Percentiles rank a stretch among this genome's conserved stretches.
phyloP scores from a whole-genome alignment of 2,329 filamentous ascomycete genomes.

The Seiridium unicorne region DNA sequence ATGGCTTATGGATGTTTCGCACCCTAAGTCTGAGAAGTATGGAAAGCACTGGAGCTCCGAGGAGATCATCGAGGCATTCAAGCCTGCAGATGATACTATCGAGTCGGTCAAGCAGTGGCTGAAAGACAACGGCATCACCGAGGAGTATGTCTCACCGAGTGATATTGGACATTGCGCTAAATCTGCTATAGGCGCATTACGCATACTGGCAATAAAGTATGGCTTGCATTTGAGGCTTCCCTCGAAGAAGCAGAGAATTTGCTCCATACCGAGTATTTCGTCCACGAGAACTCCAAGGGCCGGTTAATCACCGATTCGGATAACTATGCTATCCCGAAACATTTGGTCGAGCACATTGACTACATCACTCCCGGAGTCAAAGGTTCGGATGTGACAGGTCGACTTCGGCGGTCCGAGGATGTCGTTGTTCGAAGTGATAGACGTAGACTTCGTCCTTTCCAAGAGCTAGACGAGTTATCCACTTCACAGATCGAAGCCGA shows the following conservation, averaged over 20 bases:
- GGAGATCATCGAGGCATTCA: constrained; percentile 1
- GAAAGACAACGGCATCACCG: not conserved
- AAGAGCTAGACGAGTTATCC: not conserved
- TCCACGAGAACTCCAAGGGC: constrained; percentile 2
- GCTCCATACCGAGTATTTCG: constrained; percentile 25
- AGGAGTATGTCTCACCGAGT: not conserved
- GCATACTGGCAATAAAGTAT: constrained; percentile 1
- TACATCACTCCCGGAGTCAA: constrained; percentile 21
- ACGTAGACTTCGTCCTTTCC: not conserved
- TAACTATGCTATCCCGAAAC: constrained; percentile 19
- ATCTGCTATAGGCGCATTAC: not conserved
- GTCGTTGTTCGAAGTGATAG: not conserved
- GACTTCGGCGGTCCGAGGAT: not conserved
- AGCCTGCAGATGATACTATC: not conserved
- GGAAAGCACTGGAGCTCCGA: constrained; percentile 4
- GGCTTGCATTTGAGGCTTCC: constrained; percentile 4
- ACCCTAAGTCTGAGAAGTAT: constrained; percentile 1
- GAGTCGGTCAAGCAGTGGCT: constrained; percentile 4
- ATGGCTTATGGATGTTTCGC: constrained; percentile 4
- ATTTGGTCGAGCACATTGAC: constrained; percentile 21
- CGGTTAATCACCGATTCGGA: constrained; percentile 6
- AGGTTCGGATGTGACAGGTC: not conserved
- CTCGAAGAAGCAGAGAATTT: constrained; percentile 28
- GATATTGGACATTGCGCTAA: not conserved
- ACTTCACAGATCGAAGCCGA: not conserved